Evolutionary conservation across 1,139 yeast species (phyloP).

Genomic region (Lodderomyces elongisporus): DNA sequence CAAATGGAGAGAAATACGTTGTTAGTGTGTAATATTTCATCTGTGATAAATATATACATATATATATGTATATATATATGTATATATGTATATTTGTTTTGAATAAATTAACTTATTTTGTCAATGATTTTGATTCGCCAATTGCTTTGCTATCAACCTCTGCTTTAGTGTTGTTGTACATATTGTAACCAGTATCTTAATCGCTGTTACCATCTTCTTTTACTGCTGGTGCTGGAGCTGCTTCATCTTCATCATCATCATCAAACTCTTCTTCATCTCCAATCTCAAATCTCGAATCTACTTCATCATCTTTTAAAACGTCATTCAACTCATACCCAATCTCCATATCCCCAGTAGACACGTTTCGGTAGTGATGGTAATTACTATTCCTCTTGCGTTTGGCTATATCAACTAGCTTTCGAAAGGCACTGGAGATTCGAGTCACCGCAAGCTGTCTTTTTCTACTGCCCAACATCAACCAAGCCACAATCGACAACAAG

Average conservation of each 20-base stretch:
- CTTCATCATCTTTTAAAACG: constrained; percentile 3
- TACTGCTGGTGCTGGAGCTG: neutral
- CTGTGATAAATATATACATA: neutral
- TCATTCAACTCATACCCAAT: constrained; percentile 9
- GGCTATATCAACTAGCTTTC: constrained; percentile 4
- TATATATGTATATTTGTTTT: too few species aligned
- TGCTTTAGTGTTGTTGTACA: too few species aligned
- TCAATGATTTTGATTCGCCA: too few species aligned
- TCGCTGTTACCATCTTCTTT: too few species aligned
- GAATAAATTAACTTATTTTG: too few species aligned
- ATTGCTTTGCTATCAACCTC: too few species aligned
- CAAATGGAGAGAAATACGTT: constrained; percentile 39
- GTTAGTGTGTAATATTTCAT: constrained; percentile 16
- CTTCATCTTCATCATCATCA: constrained; percentile 3
- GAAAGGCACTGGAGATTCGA: constrained; percentile 9
- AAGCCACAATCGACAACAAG: constrained; percentile 37
- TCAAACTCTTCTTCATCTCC: constrained; percentile 16
- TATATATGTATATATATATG: too few species aligned
- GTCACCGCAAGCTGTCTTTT: constrained; percentile 18
- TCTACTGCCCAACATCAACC: constrained; percentile 45
- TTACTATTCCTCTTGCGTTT: too few species aligned
- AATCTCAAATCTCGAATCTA: constrained; percentile 14
- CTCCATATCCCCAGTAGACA: constrained; percentile 9
- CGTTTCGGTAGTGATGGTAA: too few species aligned
- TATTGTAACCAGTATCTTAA: too few species aligned